These are phyloP conservation scores for Pisolithus thermaeus DNA, from an alignment of 1,284 basidiomycete genomes.

Conservation along the genomic window DNA sequence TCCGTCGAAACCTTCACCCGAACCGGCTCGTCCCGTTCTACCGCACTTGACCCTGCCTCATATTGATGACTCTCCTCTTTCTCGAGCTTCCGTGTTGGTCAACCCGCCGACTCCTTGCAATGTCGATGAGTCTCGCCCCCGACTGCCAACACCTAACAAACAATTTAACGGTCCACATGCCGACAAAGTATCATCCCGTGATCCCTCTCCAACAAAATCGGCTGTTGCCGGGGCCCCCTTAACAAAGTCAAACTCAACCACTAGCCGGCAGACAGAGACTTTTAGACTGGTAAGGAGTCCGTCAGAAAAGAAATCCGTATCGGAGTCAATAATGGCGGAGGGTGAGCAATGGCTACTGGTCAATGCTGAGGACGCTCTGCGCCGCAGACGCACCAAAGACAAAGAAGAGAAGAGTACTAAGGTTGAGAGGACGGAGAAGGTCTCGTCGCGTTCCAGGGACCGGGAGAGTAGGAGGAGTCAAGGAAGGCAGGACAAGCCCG, in stretches of 20 bases:
- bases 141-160: slow-evolving; percentile 16
- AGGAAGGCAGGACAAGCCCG: slow-evolving; percentile 19
- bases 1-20: slow-evolving; percentile 8
- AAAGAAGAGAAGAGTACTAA: slow-evolving; percentile 28
- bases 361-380: slow-evolving; percentile 32
- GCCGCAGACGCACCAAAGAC: slow-evolving; percentile 33
- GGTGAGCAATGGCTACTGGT: slow-evolving; percentile 68
- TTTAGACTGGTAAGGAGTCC: slow-evolving; percentile 59
- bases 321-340: slow-evolving; percentile 52
- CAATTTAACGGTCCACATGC: slow-evolving; percentile 4
- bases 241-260: slow-evolving; percentile 28
- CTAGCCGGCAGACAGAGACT: slow-evolving; percentile 59
- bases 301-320: slow-evolving; percentile 47
- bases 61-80: slow-evolving; percentile 40
- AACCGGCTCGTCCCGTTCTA: slow-evolving; percentile 7
- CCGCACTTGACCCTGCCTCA: slow-evolving; percentile 15
- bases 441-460: slow-evolving; percentile 20
- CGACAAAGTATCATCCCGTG: slow-evolving; percentile 25
- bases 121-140: slow-evolving; percentile 20
- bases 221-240: slow-evolving; percentile 18
- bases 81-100: slow-evolving; percentile 44
- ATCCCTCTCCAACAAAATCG: slow-evolving; percentile 34
- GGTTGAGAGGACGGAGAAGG: slow-evolving; percentile 26
- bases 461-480: slow-evolving; percentile 20
- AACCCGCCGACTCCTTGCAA: slow-evolving; percentile 57